Conservation (phyloP, 179 eudicot species). For the Drosera spatulata region DNA sequence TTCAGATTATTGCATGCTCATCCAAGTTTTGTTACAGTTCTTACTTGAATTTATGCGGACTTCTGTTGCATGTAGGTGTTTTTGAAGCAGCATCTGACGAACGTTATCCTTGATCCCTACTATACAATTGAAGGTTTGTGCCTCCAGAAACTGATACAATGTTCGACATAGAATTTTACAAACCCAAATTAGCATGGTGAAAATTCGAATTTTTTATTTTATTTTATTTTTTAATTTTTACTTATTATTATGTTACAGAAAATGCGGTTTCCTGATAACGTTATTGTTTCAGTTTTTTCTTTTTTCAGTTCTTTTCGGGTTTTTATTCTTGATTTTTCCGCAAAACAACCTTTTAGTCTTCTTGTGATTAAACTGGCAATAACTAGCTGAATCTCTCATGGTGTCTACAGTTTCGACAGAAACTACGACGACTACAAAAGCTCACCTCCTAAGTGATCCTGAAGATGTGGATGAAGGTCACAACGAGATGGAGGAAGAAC, state of each 20-base stretch:
- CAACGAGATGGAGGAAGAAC: constrained; percentile 15
- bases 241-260: too few relatives aligned
- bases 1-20: neutral
- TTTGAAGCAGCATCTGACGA: constrained; percentile 79
- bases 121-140: constrained; percentile 55
- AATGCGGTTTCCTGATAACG: too few relatives aligned
- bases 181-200: neutral
- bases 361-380: too few relatives aligned
- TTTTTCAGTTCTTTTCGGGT: too few relatives aligned
- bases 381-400: too few relatives aligned
- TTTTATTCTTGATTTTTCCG: too few relatives aligned
- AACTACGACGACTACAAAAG: neutral
- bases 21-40: neutral
- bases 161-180: neutral
- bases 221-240: neutral
- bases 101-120: constrained; percentile 67
- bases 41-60: neutral
- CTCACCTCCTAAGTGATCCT: neutral
- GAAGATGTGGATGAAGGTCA: neutral
- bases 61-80: constrained; percentile 42
- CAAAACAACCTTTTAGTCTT: too few relatives aligned
- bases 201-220: neutral
- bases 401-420: neutral
- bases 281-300: too few relatives aligned
- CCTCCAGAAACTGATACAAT: neutral